Evolutionary conservation across 495 filamentous ascomycete species (phyloP).

Genomic region (Pyrenula aspistea): DNA sequence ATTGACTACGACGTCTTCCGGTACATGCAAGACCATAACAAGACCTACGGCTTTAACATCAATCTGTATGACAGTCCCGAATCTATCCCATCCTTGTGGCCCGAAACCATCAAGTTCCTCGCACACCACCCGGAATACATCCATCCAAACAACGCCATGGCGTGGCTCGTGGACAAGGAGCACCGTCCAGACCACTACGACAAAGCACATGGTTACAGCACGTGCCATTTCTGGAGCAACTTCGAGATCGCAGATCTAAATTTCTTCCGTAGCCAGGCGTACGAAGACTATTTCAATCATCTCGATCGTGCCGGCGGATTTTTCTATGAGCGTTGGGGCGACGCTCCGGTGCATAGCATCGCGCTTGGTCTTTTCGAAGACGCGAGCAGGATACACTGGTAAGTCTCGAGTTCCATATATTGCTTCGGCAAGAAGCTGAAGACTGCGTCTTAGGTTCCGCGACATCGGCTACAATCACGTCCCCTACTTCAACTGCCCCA

Average conservation of each 20-base stretch:
- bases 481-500: constrained; percentile 97
- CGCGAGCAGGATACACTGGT: constrained; percentile 88
- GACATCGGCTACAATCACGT: constrained; percentile 99
- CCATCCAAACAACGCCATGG: constrained; percentile 70
- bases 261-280: constrained; percentile 86
- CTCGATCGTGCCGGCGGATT: constrained; percentile 91
- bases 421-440: background rate
- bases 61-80: constrained; percentile 87
- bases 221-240: constrained; percentile 99
- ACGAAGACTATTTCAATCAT: constrained; percentile 94
- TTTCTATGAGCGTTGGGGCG: constrained; percentile 98
- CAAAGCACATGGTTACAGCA: constrained; percentile 83
- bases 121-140: constrained; percentile 73
- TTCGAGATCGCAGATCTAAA: constrained; percentile 95
- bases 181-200: constrained; percentile 68
- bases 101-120: constrained; percentile 81
- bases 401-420: constrained; percentile 20
- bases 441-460: constrained; percentile 63
- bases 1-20: constrained; percentile 98
- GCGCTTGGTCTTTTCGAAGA: constrained; percentile 93
- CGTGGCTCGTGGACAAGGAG: constrained; percentile 71
- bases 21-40: constrained; percentile 94
- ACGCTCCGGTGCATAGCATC: constrained; percentile 94
- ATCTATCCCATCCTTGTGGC: constrained; percentile 86
- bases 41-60: constrained; percentile 98